phyloP scores from a whole-genome alignment of 2,329 filamentous ascomycete genomes.

The Metarhizium rileyi region DNA sequence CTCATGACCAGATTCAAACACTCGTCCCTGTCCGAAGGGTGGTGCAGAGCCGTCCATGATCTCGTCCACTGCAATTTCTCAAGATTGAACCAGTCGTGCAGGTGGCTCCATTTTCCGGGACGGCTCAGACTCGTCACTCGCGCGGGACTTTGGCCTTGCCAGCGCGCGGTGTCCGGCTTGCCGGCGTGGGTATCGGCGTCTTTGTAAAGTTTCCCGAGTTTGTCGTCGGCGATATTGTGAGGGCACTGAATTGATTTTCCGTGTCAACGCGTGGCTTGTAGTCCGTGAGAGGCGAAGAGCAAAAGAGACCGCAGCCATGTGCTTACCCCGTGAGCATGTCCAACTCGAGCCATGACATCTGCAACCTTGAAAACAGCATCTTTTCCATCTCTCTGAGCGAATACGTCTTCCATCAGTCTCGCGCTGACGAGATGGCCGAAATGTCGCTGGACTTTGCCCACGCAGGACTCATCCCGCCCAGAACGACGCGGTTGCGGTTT shows the following conservation, averaged over 20 bases:
- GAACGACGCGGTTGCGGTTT: background rate
- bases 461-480: background rate
- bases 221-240: background rate
- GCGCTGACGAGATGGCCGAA: background rate
- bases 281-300: background rate
- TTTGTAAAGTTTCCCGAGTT: background rate
- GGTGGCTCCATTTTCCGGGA: conserved; percentile 6
- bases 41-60: conserved; percentile 5
- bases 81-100: conserved; percentile 10
- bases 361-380: background rate
- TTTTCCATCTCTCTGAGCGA: background rate
- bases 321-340: background rate
- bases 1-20: background rate
- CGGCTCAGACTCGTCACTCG: background rate
- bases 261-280: too few relatives aligned
- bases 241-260: background rate
- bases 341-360: background rate
- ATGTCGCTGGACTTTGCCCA: background rate
- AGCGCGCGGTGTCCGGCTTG: background rate
- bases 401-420: background rate
- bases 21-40: background rate
- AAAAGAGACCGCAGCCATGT: background rate
- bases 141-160: background rate
- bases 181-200: background rate
- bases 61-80: conserved; percentile 5